A percentile compares a stretch with the other conserved stretches of the same genome.
Evolutionary conservation across 2,329 filamentous ascomycete species (phyloP).

Genomic region (Botrytis hyacinthi): DNA sequence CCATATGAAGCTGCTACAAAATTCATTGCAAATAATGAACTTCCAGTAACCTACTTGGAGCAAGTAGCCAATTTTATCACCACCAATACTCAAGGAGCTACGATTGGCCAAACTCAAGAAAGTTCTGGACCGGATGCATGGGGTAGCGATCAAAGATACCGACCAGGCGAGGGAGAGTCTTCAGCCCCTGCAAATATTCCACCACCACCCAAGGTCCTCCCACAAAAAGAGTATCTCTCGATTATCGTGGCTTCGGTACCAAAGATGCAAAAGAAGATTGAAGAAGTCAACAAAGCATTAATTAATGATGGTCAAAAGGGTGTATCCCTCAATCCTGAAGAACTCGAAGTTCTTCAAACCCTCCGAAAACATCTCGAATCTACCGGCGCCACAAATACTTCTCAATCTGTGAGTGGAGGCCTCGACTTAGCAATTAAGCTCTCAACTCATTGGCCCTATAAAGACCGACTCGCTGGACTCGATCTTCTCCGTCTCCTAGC

Average conservation of each 20-base stretch:
- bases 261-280: constrained; percentile 73
- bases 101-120: constrained; percentile 62
- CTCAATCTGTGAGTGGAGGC: constrained; percentile 50
- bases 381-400: constrained; percentile 39
- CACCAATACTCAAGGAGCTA: constrained; percentile 83
- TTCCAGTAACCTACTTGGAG: constrained; percentile 84
- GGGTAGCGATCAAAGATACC: constrained; percentile 75
- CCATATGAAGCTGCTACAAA: constrained; percentile 88
- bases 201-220: constrained; percentile 58
- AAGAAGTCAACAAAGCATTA: constrained; percentile 71
- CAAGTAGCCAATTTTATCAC: constrained; percentile 92
- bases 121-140: constrained; percentile 59
- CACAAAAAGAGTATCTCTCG: constrained; percentile 75
- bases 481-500: constrained; percentile 85
- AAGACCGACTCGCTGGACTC: constrained; percentile 77
- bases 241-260: constrained; percentile 71
- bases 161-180: constrained; percentile 69
- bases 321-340: constrained; percentile 68
- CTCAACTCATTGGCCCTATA: constrained; percentile 74
- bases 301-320: constrained; percentile 70
- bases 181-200: constrained; percentile 41
- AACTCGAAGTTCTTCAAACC: constrained; percentile 60
- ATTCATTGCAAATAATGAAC: constrained; percentile 84
- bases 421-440: constrained; percentile 69
- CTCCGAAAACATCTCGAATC: constrained; percentile 65